Evolutionary conservation across 176 grass and related monocot species (phyloP).

Genomic region (Calamus simplicifolius): DNA sequence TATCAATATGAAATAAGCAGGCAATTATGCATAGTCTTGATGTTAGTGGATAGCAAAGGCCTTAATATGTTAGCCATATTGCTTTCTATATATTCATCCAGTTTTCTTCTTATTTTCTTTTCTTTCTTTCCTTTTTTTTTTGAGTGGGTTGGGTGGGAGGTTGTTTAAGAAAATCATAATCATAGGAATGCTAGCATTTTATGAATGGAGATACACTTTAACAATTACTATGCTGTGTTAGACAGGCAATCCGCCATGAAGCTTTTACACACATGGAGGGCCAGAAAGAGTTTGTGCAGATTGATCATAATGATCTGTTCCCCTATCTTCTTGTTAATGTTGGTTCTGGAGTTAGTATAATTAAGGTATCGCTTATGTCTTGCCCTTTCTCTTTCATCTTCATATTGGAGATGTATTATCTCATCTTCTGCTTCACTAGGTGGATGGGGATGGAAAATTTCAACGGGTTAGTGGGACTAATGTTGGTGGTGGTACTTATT

Average conservation of each 20-base stretch:
- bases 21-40: too few species aligned
- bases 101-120: too few species aligned
- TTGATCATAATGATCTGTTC: slow-evolving; percentile 92
- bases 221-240: not conserved
- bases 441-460: slow-evolving; percentile 93
- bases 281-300: slow-evolving; percentile 88
- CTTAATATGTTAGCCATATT: too few species aligned
- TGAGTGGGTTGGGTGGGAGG: too few species aligned
- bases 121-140: too few species aligned
- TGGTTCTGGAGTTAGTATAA: slow-evolving; percentile 98
- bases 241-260: slow-evolving; percentile 95
- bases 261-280: slow-evolving; percentile 99
- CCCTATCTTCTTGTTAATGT: slow-evolving; percentile 99
- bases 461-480: slow-evolving; percentile 99
- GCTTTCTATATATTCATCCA: too few species aligned
- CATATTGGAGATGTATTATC: not conserved
- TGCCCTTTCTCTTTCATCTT: not conserved
- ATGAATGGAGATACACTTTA: too few species aligned
- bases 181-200: too few species aligned
- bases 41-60: too few species aligned
- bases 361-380: slow-evolving; percentile 60
- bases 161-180: too few species aligned
- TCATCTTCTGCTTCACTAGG: slow-evolving; percentile 47
- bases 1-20: too few species aligned
- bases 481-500: slow-evolving; percentile 94